Conservation (phyloP, 768 basidiomycete genomes). For the Auricularia sp. region DNA sequence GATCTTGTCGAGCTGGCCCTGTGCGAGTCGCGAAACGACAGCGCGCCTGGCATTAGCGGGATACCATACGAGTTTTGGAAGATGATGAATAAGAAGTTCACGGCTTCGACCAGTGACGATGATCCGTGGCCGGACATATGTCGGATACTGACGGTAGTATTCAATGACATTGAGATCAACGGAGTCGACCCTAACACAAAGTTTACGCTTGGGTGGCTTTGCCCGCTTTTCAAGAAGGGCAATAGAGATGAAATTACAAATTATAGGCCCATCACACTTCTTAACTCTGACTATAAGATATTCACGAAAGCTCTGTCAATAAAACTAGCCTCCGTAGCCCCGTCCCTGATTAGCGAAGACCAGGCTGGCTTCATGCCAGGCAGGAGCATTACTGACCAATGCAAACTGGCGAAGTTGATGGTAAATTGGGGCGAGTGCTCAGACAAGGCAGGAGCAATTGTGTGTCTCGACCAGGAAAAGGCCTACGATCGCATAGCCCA, state of each 20-base stretch:
- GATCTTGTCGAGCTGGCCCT: not conserved
- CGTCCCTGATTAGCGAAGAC: slow-evolving; percentile 20
- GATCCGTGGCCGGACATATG: not conserved
- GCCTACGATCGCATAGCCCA: slow-evolving; percentile 14
- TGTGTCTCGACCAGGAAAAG: slow-evolving; percentile 13
- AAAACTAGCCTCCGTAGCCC: slow-evolving; percentile 9
- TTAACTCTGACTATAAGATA: slow-evolving; percentile 25
- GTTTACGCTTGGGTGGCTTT: slow-evolving; percentile 24
- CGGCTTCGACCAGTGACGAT: not conserved
- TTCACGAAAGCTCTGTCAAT: slow-evolving; percentile 18
- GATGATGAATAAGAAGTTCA: not conserved
- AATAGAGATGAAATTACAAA: slow-evolving; percentile 8
- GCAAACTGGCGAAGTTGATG: slow-evolving; percentile 14
- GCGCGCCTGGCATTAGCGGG: not conserved
- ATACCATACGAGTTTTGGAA: not conserved
- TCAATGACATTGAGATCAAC: slow-evolving; percentile 32
- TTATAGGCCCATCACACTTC: slow-evolving; percentile 14
- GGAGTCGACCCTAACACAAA: slow-evolving; percentile 7
- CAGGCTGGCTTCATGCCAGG: slow-evolving; percentile 31
- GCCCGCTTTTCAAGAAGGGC: slow-evolving; percentile 33
- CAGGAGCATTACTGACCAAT: slow-evolving; percentile 24
- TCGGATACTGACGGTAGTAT: slow-evolving; percentile 24
- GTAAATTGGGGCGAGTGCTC: slow-evolving; percentile 8
- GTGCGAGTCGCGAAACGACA: not conserved
- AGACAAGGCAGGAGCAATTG: slow-evolving; percentile 9